phyloP scores from a whole-genome alignment of 2,329 filamentous ascomycete species.

The Pseudogymnoascus sp. region DNA sequence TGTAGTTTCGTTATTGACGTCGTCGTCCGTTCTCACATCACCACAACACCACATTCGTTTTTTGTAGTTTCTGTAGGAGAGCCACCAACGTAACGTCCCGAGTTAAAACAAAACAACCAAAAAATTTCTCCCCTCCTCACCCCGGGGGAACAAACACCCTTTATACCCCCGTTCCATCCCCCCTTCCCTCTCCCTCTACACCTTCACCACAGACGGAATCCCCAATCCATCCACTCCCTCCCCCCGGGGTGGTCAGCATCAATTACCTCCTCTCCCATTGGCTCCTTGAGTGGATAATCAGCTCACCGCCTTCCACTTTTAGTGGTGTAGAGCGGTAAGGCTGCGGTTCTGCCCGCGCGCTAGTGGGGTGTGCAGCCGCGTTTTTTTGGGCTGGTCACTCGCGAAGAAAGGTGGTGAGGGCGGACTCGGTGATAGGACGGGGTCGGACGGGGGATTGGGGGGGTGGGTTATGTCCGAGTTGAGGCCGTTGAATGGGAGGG shows the following conservation, averaged over 20 bases:
- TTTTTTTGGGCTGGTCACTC: too few species aligned
- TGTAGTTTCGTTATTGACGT: background rate
- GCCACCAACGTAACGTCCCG: too few species aligned
- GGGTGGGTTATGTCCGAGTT: background rate
- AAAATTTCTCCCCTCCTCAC: too few species aligned
- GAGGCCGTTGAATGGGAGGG: background rate
- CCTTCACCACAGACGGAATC: background rate
- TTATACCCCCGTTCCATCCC: background rate
- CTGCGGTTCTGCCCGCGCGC: background rate
- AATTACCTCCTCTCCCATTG: background rate
- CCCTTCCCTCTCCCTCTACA: background rate
- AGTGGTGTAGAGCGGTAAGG: background rate
- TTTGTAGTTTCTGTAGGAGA: too few species aligned
- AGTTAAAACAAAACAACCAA: too few species aligned
- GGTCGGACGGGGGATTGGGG: background rate
- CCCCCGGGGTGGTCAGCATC: constrained; percentile 6
- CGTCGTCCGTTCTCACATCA: background rate
- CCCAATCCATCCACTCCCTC: background rate
- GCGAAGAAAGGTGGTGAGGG: too few species aligned
- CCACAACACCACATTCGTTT: too few species aligned
- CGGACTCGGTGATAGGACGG: background rate
- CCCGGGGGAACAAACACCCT: background rate
- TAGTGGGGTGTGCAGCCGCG: background rate
- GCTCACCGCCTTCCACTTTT: background rate
- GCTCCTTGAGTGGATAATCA: constrained; percentile 17